Percentiles rank a stretch among this genome's conserved stretches.
phyloP scores from a whole-genome alignment of 176 grass and related monocot species.

The Hsuehochloa calcarea region DNA sequence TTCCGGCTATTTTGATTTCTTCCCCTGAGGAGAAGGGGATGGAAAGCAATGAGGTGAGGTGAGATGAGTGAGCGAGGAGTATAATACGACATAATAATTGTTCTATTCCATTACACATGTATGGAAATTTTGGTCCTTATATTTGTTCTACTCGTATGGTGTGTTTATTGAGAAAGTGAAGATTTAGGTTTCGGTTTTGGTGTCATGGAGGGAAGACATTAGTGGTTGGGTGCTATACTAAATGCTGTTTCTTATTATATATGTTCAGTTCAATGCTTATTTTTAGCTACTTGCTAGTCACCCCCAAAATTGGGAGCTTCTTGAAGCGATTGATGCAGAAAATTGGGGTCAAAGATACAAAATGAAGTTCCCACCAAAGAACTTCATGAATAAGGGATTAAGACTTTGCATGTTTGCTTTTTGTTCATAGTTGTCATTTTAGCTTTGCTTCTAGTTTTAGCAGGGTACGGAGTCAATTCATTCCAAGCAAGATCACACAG shows the following conservation, averaged over 20 bases:
- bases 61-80: conserved; percentile 41
- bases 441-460: neutral
- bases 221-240: neutral
- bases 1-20: conserved; percentile 50
- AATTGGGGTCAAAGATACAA: neutral
- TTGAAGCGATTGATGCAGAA: neutral
- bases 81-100: conserved; percentile 24
- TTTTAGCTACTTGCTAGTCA: neutral
- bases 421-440: neutral
- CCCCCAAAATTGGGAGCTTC: neutral
- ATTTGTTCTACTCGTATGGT: conserved; percentile 15
- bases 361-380: neutral
- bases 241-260: neutral
- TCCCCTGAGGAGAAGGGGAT: conserved; percentile 1
- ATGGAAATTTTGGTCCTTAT: conserved; percentile 41
- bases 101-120: conserved; percentile 31
- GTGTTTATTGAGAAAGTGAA: neutral
- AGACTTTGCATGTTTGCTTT: neutral
- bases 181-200: neutral
- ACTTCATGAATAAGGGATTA: neutral
- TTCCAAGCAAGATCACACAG: neutral
- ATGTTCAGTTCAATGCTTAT: neutral
- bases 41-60: conserved; percentile 13
- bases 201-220: neutral
- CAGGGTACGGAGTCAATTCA: neutral